Conservation (phyloP, 805 yeast genomes). For the Lipomyces orientalis region DNA sequence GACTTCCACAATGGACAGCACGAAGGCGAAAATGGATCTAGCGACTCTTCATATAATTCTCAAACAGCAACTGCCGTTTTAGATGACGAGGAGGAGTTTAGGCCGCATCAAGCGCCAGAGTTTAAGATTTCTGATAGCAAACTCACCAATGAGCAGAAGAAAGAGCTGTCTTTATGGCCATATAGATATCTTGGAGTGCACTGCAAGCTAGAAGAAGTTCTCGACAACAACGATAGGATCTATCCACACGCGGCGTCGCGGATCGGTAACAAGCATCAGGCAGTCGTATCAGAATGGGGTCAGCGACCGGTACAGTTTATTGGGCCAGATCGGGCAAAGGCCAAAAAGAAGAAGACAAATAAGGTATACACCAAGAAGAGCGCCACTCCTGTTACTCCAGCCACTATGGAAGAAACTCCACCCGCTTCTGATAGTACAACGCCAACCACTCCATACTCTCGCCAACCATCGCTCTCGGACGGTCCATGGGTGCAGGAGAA, state of each 20-base stretch:
- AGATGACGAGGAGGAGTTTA: slow-evolving; percentile 22
- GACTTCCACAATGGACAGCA: not conserved
- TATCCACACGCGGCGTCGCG: slow-evolving; percentile 82
- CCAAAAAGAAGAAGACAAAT: slow-evolving; percentile 42
- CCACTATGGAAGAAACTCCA: not conserved
- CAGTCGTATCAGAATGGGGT: slow-evolving; percentile 63
- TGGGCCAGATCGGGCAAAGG: slow-evolving; percentile 38
- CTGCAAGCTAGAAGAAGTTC: slow-evolving; percentile 73
- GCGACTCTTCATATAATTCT: not conserved
- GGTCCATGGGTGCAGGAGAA: slow-evolving; percentile 81
- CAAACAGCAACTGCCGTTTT: not conserved
- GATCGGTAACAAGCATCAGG: slow-evolving; percentile 74
- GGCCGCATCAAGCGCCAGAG: slow-evolving; percentile 19
- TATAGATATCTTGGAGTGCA: slow-evolving; percentile 80
- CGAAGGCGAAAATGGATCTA: slow-evolving; percentile 10
- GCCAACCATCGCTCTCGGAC: slow-evolving; percentile 6
- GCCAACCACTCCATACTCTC: slow-evolving; percentile 40
- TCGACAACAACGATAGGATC: slow-evolving; percentile 77
- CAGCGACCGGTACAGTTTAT: slow-evolving; percentile 66
- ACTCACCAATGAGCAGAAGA: slow-evolving; percentile 42
- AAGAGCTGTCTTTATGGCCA: slow-evolving; percentile 60
- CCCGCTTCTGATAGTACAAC: slow-evolving; percentile 6
- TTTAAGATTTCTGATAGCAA: slow-evolving; percentile 41
- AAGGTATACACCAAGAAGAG: slow-evolving; percentile 24
- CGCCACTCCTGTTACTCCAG: not conserved